Evolutionary conservation across 352 stramenopile genomes (phyloP).

Genomic region (Pythium biforme): DNA sequence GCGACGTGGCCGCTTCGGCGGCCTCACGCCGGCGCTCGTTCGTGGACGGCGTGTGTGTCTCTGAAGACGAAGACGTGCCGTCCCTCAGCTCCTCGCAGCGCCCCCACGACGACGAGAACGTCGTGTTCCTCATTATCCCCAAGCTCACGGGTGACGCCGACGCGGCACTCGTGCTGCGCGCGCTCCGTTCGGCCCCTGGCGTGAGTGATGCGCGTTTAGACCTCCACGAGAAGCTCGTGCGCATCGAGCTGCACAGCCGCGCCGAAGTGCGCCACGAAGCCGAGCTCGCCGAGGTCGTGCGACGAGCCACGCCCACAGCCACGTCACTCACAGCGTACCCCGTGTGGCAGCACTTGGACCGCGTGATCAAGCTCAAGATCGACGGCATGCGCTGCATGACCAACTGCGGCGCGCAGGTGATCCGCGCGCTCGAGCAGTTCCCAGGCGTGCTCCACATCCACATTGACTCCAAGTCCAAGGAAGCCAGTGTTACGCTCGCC

Average conservation of each 20-base stretch:
- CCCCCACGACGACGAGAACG: conserved; percentile 46
- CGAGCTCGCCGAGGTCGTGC: conserved; percentile 60
- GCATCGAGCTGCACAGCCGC: conserved; percentile 52
- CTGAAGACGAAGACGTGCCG: conserved; percentile 61
- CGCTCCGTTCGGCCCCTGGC: conserved; percentile 32
- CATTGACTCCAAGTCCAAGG: conserved; percentile 81
- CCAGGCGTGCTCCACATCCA: conserved; percentile 82
- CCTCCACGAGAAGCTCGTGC: conserved; percentile 58
- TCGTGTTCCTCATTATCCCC: conserved; percentile 76
- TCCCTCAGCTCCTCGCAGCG: conserved; percentile 67
- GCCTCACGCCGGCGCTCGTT: conserved; percentile 19
- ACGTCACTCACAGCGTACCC: conserved; percentile 61
- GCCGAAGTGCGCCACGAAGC: conserved; percentile 47
- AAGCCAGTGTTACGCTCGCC: conserved; percentile 66
- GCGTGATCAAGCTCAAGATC: conserved; percentile 70
- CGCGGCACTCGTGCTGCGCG: conserved; percentile 32
- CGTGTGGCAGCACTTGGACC: conserved; percentile 81
- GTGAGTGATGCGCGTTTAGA: conserved; percentile 60
- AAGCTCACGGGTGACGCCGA: conserved; percentile 34
- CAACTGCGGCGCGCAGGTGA: conserved; percentile 80
- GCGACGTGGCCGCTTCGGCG: conserved; percentile 20
- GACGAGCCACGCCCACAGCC: conserved; percentile 33
- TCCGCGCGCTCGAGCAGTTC: conserved; percentile 76
- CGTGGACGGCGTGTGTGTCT: conserved; percentile 52
- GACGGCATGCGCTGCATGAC: conserved; percentile 89